Base-by-base conservation (phyloP, 2,329 filamentous ascomycete genomes). In the Scopulariopsis brevicaulis region DNA sequence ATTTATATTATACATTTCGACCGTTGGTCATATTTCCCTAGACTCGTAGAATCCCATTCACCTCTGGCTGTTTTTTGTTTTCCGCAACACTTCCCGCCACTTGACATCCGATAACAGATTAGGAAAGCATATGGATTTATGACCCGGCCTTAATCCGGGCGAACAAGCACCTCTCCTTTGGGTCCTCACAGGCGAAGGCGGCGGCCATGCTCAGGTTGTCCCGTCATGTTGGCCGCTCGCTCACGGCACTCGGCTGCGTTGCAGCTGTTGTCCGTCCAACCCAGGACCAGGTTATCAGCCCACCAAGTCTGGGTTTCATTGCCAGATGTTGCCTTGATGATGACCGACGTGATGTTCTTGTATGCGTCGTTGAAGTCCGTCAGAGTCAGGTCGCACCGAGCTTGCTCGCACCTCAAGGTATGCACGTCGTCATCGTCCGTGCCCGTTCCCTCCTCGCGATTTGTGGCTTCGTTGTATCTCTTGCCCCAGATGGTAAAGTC, bases 401-500 rank as follows among this genome's bases (percentile, higher is more conserved):
- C 25, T n/a, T 52, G 32, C 20, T 40, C 28, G 32, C 55, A 57
- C n/a, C n/a, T n/a, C 24, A 52, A n/a, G n/a, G 55, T 51, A 14
- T 35, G 40, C 5, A 52, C 28, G 11, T 34, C 46, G 6, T 28
- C 15, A 11, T 28, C 22, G n/a, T 40, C 55, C 15, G 22, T 43
- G 18, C 28, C 37, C 3, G 24, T 34, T 28, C 48, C 55, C n/a
- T 57, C 28, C 28, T 46, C 40, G 40, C 55, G 11, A 20, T 37
- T 24, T 28, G 40, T 50, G 22, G 28, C 28, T n/a, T 28, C 20
- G 28, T 57, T 51, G 55, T 57, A 67, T 18, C 63, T 64, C 28
- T 70, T 54, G 3, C 71, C 72, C 1, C 68, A 70, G 59, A 75
- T 66, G 15, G 66, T 67, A 63, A 74, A 74, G 20, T 65, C 58